These are phyloP conservation scores for Arabidopsis suecica DNA, from an alignment of 345 rosid genomes.

Conservation along the genomic window DNA sequence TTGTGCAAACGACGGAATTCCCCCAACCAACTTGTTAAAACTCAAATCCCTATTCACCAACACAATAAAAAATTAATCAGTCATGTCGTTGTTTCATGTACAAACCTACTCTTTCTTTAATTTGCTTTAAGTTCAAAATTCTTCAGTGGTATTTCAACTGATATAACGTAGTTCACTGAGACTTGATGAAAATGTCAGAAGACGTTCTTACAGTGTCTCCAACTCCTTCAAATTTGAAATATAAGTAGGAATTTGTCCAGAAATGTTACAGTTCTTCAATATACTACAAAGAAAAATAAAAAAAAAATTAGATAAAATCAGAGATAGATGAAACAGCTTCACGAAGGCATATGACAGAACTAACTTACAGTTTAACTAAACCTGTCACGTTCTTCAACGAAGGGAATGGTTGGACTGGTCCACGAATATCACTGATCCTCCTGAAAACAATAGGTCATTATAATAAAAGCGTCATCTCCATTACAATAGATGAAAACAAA, in stretches of 20 bases:
- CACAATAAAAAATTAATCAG: constrained; percentile 21
- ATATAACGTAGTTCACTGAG: constrained; percentile 17
- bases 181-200: background rate
- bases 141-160: constrained; percentile 10
- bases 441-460: constrained; percentile 44
- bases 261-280: constrained; percentile 54
- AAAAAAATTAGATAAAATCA: background rate
- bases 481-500: constrained; percentile 28
- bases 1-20: constrained; percentile 48
- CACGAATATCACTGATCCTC: constrained; percentile 63
- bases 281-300: constrained; percentile 44
- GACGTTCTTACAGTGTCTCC: constrained; percentile 51
- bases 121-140: constrained; percentile 16
- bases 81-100: constrained; percentile 17
- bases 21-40: constrained; percentile 63
- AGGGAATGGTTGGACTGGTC: constrained; percentile 59
- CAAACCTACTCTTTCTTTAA: constrained; percentile 4
- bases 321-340: constrained; percentile 24
- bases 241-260: constrained; percentile 52
- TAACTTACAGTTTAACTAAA: constrained; percentile 52
- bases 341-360: constrained; percentile 18
- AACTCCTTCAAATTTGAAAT: constrained; percentile 43
- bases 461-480: constrained; percentile 2
- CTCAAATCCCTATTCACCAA: constrained; percentile 62
- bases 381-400: constrained; percentile 39